Base-by-base conservation (phyloP, 1,139 yeast species). In the Kazachstania sp. region DNA sequence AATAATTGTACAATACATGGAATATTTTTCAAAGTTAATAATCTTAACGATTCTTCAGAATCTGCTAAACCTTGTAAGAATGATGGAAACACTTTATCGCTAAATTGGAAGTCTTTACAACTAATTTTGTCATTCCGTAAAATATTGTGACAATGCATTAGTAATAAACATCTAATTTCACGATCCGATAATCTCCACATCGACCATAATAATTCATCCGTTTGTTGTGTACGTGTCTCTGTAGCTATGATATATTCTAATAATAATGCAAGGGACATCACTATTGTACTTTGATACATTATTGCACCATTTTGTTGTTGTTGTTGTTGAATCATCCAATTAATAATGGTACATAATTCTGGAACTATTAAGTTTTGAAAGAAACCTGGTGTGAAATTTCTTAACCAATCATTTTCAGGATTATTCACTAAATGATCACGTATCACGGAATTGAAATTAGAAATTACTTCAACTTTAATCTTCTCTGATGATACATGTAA, bases 1-100 rank as follows among this genome's bases (percentile, higher is more conserved):
- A 92, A 73, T 56, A 81, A 81, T 29, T 81, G 81, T 2, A 83
- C 78, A 32, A 92, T 68, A 5, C 71, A 67, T 3, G 83, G 74
- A 7, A 87, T 77, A 1, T 90, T 78, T 46, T 82, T 83, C 41
- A 92, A 71, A 0, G 97, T 86, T 39, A 83, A 86, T 55, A 86
- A 88, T 51, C 97, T 72, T 43, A 92, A 78, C 35, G 83, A 75
- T 8, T 83, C 78, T 61, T 87, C 90, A 0, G 95, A 79, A 62
- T 92, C 98, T 36, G 82, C 80, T 58, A 92, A 83, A 0, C 97
- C 97, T 19, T 83, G 79, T 12, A 83, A 70, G 55, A 86, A 72
- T 44, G 75, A 75, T 12, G 78, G 78, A 63, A 86, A 87, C 3
- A 92, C 73, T 56, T 77, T 80, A 58, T 75, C 81, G 52, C 85